Evolutionary conservation across 2,329 filamentous ascomycete genomes (phyloP).

Genomic region (Sphaerulina populicola): DNA sequence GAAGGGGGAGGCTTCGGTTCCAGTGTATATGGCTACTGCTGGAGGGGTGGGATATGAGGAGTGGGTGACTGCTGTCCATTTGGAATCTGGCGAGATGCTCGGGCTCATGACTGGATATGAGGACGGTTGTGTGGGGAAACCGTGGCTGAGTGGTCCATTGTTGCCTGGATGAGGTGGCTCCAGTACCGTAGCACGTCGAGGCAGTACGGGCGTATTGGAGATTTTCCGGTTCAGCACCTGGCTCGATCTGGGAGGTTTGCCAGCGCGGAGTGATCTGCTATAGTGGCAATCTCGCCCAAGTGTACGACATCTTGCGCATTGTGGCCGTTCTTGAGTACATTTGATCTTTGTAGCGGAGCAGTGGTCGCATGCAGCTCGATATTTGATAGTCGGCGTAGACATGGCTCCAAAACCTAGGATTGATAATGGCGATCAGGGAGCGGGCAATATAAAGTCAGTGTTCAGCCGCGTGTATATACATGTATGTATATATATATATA

Average conservation of each 20-base stretch:
- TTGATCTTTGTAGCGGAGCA: constrained; percentile 22
- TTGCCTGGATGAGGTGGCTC: constrained; percentile 1
- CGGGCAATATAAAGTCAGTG: neutral
- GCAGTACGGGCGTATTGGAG: constrained; percentile 17
- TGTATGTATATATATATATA: too few species aligned
- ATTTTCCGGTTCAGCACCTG: constrained; percentile 15
- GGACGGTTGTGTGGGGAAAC: neutral
- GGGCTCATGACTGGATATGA: constrained; percentile 4
- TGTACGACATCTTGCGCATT: constrained; percentile 17
- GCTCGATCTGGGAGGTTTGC: constrained; percentile 20
- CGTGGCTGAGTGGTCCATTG: neutral
- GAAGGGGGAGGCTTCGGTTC: constrained; percentile 8
- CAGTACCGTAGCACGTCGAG: constrained; percentile 8
- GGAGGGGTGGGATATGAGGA: constrained; percentile 16
- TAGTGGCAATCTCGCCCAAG: constrained; percentile 20
- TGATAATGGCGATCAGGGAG: neutral
- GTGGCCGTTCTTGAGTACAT: constrained; percentile 21
- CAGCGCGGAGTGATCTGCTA: constrained; percentile 19
- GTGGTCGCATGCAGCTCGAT: constrained; percentile 20
- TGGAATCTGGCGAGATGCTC: constrained; percentile 3
- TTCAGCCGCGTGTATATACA: neutral
- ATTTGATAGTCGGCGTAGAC: constrained; percentile 16
- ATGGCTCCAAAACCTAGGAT: neutral
- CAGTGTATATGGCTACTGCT: constrained; percentile 7
- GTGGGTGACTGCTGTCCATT: constrained; percentile 7